Evolutionary conservation across 2,329 filamentous ascomycete genomes (phyloP).

Genomic region (Trichophyton mentagrophytes): DNA sequence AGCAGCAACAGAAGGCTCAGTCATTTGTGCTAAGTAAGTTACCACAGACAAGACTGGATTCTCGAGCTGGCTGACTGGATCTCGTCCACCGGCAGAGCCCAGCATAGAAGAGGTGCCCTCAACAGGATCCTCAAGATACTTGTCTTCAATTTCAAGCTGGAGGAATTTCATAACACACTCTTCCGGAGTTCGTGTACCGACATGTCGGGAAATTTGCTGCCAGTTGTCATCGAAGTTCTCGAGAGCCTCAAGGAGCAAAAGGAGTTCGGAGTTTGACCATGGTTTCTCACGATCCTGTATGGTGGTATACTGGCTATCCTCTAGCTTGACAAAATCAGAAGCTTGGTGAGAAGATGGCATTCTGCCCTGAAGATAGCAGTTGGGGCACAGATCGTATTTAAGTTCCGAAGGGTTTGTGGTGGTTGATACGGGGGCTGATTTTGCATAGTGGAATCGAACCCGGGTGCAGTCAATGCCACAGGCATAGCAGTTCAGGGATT

Average conservation of each 20-base stretch:
- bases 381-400: constrained; percentile 81
- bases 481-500: constrained; percentile 67
- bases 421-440: constrained; percentile 44
- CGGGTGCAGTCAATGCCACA: constrained; percentile 83
- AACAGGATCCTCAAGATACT: constrained; percentile 74
- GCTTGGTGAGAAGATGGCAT: constrained; percentile 68
- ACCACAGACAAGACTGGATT: constrained; percentile 96
- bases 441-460: constrained; percentile 57
- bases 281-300: constrained; percentile 72
- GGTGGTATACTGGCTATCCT: constrained; percentile 70
- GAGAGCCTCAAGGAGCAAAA: constrained; percentile 80
- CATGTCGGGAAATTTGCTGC: constrained; percentile 83
- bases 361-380: constrained; percentile 74
- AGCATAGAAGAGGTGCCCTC: constrained; percentile 51
- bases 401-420: constrained; percentile 45
- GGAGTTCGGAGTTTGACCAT: constrained; percentile 80
- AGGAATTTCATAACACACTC: constrained; percentile 96
- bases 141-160: constrained; percentile 93
- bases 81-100: constrained; percentile 60
- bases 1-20: constrained; percentile 79
- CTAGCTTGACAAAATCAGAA: constrained; percentile 74
- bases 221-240: constrained; percentile 94
- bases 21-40: constrained; percentile 80
- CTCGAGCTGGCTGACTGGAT: constrained; percentile 84
- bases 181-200: constrained; percentile 80